Evolutionary conservation across 2,329 filamentous ascomycete genomes (phyloP), one percentile per base, ranked within the genome.

Genomic region (Aureobasidium sp.): DNA sequence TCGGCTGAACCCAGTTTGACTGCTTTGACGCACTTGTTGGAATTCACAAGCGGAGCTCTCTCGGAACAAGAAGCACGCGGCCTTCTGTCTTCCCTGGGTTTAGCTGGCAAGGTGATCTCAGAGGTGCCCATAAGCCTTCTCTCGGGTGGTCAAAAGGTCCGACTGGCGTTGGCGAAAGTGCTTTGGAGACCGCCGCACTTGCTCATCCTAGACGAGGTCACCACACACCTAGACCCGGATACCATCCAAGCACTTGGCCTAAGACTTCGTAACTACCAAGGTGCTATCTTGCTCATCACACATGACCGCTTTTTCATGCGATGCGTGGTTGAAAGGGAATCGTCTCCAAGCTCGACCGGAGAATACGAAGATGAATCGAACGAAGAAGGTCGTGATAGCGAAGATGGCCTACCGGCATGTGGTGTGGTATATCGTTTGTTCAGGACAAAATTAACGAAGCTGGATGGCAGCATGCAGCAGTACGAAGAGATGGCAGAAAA

Each of bases 271-370:
- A 76, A 76, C 2, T 95, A 88, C 80, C 82, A 86, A 61, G 90
- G 90, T 0, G 90, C 89, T 0, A 81, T 94, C 4, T 75, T 95
- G 42, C 76, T 94, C 5, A 87, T 94, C 5, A 91, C 86, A 39
- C 91, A 95, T 76, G 90, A 95, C 72, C 80, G 91, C 36, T 95
- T 89, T 80, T 87, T 95, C 68, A 82, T 94, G 75, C 82, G 87
- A 50, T 85, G 85, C 2, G 88, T 88, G 0, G 79, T 94, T 0
- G 87, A 90, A 70, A 87, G 87, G 0, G 73, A 82, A 52, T 52
- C 34, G 9, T 36, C 34, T 17, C 27, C 13, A 39, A 9, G 8
- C 20, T 17, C 34, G 23, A 52, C n/a, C 34, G 12, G 29, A 17
- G 50, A 7, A 15, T 9, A 8, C 32, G 29, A 50, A 34, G 47